These are phyloP conservation scores for Peltaster fructicola DNA, from an alignment of 2,329 filamentous ascomycete genomes.

Conservation along the genomic window DNA sequence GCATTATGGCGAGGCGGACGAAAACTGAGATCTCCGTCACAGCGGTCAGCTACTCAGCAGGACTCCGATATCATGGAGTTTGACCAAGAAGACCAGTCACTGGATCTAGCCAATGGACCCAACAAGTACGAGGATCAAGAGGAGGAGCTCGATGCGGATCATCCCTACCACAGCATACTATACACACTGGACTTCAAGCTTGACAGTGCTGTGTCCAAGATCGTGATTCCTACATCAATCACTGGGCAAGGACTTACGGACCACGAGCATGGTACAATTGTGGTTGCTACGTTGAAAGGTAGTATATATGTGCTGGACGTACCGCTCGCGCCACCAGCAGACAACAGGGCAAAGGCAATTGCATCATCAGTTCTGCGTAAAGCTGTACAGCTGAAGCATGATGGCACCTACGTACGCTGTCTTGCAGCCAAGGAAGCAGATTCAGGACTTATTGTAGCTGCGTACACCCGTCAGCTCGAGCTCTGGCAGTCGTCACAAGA, in stretches of 20 bases:
- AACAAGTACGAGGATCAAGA: constrained; percentile 36
- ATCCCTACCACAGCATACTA: constrained; percentile 36
- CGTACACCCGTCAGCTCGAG: too few species aligned
- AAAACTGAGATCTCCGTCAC: constrained; percentile 6
- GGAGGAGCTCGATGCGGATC: constrained; percentile 38
- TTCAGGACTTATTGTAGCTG: too few species aligned
- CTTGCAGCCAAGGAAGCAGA: too few species aligned
- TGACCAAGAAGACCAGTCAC: constrained; percentile 3
- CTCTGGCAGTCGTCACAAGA: too few species aligned
- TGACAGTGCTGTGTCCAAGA: constrained; percentile 33
- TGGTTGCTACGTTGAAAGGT: constrained; percentile 38
- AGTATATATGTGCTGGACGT: constrained; percentile 37
- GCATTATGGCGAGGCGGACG: constrained; percentile 44
- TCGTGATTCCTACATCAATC: constrained; percentile 28
- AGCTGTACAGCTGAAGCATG: too few species aligned
- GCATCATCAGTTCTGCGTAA: too few species aligned
- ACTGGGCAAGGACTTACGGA: constrained; percentile 12
- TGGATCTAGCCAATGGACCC: constrained; percentile 8
- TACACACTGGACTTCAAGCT: constrained; percentile 38
- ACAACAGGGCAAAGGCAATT: too few species aligned
- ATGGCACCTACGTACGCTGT: too few species aligned
- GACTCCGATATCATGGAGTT: too few species aligned
- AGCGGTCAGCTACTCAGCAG: too few species aligned
- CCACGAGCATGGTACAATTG: constrained; percentile 30
- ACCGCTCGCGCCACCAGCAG: constrained; percentile 36